phyloP scores from a whole-genome alignment of 2,329 filamentous ascomycete genomes.

The Ophiostoma montium region DNA sequence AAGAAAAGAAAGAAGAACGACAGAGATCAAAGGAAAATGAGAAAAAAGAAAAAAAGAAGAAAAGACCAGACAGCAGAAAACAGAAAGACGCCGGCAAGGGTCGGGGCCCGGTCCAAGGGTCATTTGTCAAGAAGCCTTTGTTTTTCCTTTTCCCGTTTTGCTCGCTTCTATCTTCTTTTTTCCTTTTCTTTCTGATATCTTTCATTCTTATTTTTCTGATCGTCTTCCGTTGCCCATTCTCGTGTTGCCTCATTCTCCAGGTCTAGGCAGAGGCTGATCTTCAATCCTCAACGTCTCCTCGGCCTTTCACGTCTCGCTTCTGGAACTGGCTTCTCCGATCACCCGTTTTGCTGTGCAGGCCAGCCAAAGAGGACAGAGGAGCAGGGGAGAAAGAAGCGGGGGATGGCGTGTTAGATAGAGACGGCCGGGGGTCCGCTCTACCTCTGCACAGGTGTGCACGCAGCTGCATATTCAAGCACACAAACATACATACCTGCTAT shows the following conservation, averaged over 20 bases:
- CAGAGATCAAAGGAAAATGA: neutral
- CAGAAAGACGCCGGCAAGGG: neutral
- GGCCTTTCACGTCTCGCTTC: too few relatives aligned
- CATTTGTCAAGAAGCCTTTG: neutral
- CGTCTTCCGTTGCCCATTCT: neutral
- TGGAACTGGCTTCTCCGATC: neutral
- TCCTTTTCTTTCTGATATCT: neutral
- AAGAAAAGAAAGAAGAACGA: neutral
- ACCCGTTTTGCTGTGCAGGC: neutral
- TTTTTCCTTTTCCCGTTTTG: neutral
- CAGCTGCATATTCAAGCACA: neutral
- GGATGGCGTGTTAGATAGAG: neutral
- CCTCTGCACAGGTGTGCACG: neutral
- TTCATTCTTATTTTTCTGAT: neutral
- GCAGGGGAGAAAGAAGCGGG: neutral
- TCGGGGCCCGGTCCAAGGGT: neutral
- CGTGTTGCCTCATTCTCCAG: neutral
- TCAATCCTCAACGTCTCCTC: neutral
- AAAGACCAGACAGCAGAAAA: neutral
- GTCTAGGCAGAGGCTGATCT: neutral
- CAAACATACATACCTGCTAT: neutral
- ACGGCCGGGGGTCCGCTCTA: neutral
- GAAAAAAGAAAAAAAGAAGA: neutral
- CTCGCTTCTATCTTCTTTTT: neutral
- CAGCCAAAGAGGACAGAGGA: neutral